These are phyloP conservation scores for Arabis alpina DNA, from an alignment of 345 rosid species.

Conservation along the genomic window DNA sequence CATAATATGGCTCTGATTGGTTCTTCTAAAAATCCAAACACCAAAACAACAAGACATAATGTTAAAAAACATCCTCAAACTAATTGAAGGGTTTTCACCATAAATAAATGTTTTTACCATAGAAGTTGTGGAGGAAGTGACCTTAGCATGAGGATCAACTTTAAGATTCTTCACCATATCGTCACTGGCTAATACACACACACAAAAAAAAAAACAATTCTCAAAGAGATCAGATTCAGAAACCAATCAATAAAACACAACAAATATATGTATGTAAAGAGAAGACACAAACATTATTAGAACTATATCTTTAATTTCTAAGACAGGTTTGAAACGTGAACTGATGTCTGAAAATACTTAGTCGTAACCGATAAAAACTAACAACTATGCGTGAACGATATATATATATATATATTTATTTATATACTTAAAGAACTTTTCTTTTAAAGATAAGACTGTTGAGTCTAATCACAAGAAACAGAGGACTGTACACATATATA, in stretches of 20 bases:
- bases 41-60: constrained; percentile 4
- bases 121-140: constrained; percentile 41
- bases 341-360: constrained; percentile 41
- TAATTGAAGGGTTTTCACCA: not conserved
- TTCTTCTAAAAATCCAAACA: constrained; percentile 14
- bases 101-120: constrained; percentile 29
- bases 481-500: not conserved
- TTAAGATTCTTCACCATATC: constrained; percentile 48
- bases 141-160: constrained; percentile 43
- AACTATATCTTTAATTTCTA: not conserved
- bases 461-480: constrained; percentile 37
- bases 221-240: constrained; percentile 12
- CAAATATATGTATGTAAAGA: constrained; percentile 2
- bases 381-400: constrained; percentile 18
- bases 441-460: constrained; percentile 27
- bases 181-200: constrained; percentile 41
- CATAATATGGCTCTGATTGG: constrained; percentile 45
- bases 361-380: constrained; percentile 44
- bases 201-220: not conserved
- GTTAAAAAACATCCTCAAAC: not conserved
- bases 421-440: not conserved
- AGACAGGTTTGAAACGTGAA: constrained; percentile 43
- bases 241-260: constrained; percentile 15
- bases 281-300: constrained; percentile 4
- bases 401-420: not conserved